phyloP scores from a whole-genome alignment of 148 eudicot genomes.

The Nepenthes mirabilis region DNA sequence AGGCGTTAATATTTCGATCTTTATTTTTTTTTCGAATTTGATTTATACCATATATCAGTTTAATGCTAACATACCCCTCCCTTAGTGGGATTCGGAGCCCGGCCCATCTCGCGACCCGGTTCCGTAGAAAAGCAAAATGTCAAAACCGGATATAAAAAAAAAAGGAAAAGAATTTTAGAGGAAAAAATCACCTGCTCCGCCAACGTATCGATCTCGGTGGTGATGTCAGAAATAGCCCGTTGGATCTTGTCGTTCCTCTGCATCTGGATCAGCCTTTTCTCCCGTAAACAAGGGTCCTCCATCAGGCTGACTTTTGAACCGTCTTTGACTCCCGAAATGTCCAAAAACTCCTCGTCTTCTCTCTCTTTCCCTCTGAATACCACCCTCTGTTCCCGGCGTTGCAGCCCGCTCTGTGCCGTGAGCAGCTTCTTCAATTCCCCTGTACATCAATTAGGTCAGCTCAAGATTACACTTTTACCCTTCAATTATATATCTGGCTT shows the following conservation, averaged over 20 bases:
- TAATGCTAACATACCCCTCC: no score
- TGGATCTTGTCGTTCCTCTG: constrained; percentile 27
- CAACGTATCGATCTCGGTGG: constrained; percentile 25
- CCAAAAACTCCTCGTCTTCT: constrained; percentile 27
- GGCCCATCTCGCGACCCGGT: no score
- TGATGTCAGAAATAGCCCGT: constrained; percentile 18
- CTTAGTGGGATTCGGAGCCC: no score
- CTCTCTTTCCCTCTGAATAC: constrained; percentile 33
- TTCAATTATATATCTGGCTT: no score
- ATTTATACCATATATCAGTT: no score
- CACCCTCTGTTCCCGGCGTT: constrained; percentile 32
- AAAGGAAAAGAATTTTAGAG: no score
- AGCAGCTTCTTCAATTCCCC: constrained; percentile 44
- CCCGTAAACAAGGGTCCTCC: constrained; percentile 34
- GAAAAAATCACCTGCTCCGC: constrained; percentile 27
- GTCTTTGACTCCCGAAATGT: constrained; percentile 36
- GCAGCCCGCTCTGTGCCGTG: constrained; percentile 27
- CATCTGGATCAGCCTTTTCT: constrained; percentile 29
- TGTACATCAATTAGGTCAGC: background rate
- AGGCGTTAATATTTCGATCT: no score
- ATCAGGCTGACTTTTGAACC: constrained; percentile 28
- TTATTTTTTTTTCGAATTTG: no score
- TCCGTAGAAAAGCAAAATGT: no score
- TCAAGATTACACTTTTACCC: no score
- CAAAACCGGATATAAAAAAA: no score